Conservation (phyloP, 202 grass and related monocot genomes). For the Carex arenaria region DNA sequence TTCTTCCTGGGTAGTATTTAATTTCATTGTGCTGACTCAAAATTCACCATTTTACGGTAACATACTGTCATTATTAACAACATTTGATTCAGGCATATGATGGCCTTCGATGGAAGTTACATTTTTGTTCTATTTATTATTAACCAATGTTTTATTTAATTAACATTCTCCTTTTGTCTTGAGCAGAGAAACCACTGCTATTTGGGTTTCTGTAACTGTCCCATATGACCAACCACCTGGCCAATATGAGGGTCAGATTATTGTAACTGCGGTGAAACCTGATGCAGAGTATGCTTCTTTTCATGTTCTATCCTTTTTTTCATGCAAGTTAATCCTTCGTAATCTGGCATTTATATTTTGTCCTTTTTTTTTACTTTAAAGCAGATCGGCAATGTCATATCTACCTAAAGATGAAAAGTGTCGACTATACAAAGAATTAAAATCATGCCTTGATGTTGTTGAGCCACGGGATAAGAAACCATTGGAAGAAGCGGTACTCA, state of each 20-base stretch:
- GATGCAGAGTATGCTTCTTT: constrained; percentile 56
- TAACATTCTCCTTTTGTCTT: constrained; percentile 23
- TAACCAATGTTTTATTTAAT: neutral
- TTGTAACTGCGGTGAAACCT: constrained; percentile 61
- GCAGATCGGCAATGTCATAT: constrained; percentile 48
- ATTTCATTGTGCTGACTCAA: constrained; percentile 22
- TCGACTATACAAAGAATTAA: constrained; percentile 62
- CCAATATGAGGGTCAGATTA: constrained; percentile 84
- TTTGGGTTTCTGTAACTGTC: constrained; percentile 88
- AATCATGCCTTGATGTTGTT: constrained; percentile 55
- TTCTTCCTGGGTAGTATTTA: constrained; percentile 74
- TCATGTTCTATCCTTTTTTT: constrained; percentile 23
- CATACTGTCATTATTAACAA: neutral
- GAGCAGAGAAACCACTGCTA: constrained; percentile 74
- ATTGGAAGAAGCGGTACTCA: constrained; percentile 73
- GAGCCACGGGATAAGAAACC: constrained; percentile 59
- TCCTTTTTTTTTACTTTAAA: constrained; percentile 21
- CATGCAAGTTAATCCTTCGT: constrained; percentile 7
- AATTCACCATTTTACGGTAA: constrained; percentile 10
- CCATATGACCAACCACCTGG: constrained; percentile 79
- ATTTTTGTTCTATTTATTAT: neutral
- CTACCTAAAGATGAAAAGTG: constrained; percentile 69
- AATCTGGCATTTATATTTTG: neutral
- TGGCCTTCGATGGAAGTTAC: neutral
- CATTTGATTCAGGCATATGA: neutral